Evolutionary conservation across 2,329 filamentous ascomycete species (phyloP), one percentile per base, ranked within the genome.

Genomic region (Zopfia rhizophila): DNA sequence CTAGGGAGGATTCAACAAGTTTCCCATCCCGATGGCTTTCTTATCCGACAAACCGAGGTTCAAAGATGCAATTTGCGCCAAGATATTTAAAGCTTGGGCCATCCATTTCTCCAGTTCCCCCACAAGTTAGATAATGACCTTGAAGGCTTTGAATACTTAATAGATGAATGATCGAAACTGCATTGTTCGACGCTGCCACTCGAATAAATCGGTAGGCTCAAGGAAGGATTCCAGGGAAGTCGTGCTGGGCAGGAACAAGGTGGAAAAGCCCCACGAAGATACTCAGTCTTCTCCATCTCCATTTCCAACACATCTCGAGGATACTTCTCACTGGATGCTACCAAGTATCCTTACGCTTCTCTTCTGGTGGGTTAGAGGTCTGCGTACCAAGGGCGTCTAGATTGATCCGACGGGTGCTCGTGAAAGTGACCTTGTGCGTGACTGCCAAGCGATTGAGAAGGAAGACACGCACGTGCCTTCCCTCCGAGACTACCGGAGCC

Each of bases 21-120:
- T 30, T 30, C 35, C 55, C 54, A 55, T 55, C 53, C 57, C 48
- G 53, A 50, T 53, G 52, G 56, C 57, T 55, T 51, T n/a, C 41
- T 48, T 39, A 52, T 53, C 56, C 52, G 55, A 24, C 39, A 41
- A 45, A 36, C 58, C 58, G 67, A 70, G 67, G 66, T 66, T 58
- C 51, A 65, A 49, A 41, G 51, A 46, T 46, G 11, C 16, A 43
- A 36, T 16, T 55, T 30, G 35, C 13, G 17, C 47, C 47, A 53
- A 39, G 40, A 44, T 51, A 40, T 45, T 45, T n/a, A 29, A 19
- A 25, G 32, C 24, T 8, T n/a, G 8, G 8, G 24, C 24, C 24
- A n/a, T n/a, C n/a, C n/a, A n/a, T n/a, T n/a, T n/a, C n/a, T n/a
- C n/a, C n/a, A n/a, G n/a, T n/a, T n/a, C n/a, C n/a, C n/a, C n/a